These are phyloP conservation scores for Piper longum DNA, from an alignment of 164 flowering plant species.

Conservation along the genomic window DNA sequence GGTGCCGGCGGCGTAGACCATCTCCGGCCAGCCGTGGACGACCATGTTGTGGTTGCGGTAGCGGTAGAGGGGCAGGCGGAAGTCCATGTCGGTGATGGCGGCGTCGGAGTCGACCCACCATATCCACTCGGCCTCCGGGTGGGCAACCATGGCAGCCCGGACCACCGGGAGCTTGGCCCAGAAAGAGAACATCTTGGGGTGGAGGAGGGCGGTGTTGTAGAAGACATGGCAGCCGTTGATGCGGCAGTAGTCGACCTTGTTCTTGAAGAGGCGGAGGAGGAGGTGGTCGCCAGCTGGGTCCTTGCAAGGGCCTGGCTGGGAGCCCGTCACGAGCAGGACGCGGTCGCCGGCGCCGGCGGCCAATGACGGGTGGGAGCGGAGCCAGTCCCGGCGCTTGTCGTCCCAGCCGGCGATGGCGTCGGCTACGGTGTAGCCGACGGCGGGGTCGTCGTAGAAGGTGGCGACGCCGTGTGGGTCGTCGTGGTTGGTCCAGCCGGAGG, in stretches of 20 bases:
- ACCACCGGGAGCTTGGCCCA: constrained; percentile 86
- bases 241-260: constrained; percentile 41
- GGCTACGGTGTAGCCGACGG: constrained; percentile 21
- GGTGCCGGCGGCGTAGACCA: constrained; percentile 76
- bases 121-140: constrained; percentile 98
- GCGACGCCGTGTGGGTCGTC: not conserved
- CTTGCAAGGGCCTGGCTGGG: constrained; percentile 25
- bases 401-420: constrained; percentile 23
- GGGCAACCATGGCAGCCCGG: constrained; percentile 84
- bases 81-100: too few species aligned
- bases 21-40: too few species aligned
- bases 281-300: constrained; percentile 38
- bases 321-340: constrained; percentile 18
- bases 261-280: constrained; percentile 37
- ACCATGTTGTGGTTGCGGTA: too few species aligned
- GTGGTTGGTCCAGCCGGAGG: not conserved
- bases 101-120: constrained; percentile 94
- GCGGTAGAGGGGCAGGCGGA: too few species aligned
- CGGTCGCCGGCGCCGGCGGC: constrained; percentile 10
- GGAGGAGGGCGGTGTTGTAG: constrained; percentile 32
- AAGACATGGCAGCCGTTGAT: constrained; percentile 35
- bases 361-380: constrained; percentile 21
- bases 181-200: constrained; percentile 53
- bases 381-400: constrained; percentile 23
- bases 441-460: constrained; percentile 37